These are phyloP conservation scores for Berberis thunbergii DNA, from an alignment of 164 flowering plant species.

Conservation along the genomic window DNA sequence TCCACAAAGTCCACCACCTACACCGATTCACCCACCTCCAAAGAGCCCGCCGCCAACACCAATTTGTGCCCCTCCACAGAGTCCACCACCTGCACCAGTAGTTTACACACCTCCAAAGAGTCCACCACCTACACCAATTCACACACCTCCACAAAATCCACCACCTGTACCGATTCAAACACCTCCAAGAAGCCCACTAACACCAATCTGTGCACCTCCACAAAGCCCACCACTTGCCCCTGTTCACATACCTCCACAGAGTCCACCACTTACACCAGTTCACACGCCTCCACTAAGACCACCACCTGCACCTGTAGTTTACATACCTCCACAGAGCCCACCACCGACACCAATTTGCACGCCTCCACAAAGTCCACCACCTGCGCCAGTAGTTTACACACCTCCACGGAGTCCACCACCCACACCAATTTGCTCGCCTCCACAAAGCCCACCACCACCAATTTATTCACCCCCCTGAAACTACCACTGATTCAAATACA, in stretches of 20 bases:
- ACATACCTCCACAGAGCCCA: not conserved
- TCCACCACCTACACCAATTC: constrained; percentile 3
- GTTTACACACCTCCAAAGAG: not conserved
- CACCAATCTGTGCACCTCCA: not conserved
- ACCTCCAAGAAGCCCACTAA: not conserved
- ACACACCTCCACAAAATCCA: not conserved
- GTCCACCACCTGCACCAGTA: not conserved
- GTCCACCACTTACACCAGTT: not conserved
- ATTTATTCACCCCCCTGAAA: not conserved
- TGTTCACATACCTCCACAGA: not conserved
- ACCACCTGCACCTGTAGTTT: not conserved
- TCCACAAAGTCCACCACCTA: not conserved
- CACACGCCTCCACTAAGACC: not conserved
- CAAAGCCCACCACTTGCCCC: not conserved
- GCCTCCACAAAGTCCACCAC: not conserved
- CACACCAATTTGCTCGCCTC: not conserved
- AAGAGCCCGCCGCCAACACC: not conserved
- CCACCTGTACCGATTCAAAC: not conserved
- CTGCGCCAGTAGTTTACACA: not conserved
- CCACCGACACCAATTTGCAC: not conserved
- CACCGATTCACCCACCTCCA: not conserved
- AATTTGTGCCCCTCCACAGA: not conserved
- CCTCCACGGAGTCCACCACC: not conserved
- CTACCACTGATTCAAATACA: not conserved
- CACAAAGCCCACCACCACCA: not conserved